phyloP scores from a whole-genome alignment of 257 asterid genomes.

The Fraxinus cuspidata region DNA sequence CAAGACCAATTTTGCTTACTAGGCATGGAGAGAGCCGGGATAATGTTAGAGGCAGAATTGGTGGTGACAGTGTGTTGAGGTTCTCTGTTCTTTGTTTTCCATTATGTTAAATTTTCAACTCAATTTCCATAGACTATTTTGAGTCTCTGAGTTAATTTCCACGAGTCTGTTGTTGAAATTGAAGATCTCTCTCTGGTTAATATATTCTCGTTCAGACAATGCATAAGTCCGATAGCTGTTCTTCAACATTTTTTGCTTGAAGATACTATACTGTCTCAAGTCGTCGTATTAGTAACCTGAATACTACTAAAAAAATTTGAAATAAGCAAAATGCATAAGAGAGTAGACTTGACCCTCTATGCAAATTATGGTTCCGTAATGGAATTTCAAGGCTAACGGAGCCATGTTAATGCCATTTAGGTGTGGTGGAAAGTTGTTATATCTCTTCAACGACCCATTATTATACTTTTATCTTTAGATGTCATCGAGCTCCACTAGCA shows the following conservation, averaged over 20 bases:
- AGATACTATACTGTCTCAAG: neutral
- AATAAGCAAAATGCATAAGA: neutral
- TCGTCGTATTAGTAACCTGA: neutral
- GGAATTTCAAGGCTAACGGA: conserved; percentile 1
- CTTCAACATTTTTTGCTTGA: conserved; percentile 13
- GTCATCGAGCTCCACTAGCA: conserved; percentile 10
- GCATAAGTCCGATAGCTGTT: conserved; percentile 7
- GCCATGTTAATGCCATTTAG: conserved; percentile 6
- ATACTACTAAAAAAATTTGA: conserved; percentile 7
- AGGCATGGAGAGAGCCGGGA: conserved; percentile 97
- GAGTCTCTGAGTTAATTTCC: neutral
- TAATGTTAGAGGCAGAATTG: conserved; percentile 96
- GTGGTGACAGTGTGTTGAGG: conserved; percentile 95
- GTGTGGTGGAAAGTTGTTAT: neutral
- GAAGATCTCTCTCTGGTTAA: neutral
- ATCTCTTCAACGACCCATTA: neutral
- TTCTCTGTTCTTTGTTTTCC: conserved; percentile 21
- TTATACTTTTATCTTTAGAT: conserved; percentile 6
- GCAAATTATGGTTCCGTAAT: conserved; percentile 13
- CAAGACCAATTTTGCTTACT: conserved; percentile 96
- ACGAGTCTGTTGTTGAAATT: neutral
- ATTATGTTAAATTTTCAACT: neutral
- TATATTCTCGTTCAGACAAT: neutral
- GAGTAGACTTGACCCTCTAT: neutral
- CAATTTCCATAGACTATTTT: neutral